Evolutionary conservation across 2,329 filamentous ascomycete species (phyloP).

Genomic region (Tricladium varicosporioides): DNA sequence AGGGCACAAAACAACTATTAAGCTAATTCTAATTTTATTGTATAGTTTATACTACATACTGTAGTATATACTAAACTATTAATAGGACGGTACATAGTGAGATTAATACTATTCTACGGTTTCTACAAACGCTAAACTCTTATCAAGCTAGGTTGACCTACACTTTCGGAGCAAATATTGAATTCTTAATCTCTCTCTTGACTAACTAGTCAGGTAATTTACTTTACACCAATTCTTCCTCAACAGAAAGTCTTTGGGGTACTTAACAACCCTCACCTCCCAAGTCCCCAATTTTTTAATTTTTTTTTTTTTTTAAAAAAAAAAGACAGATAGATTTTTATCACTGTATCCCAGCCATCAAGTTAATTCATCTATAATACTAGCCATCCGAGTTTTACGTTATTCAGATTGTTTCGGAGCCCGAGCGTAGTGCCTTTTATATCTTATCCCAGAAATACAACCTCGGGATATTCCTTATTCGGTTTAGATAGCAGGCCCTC

Average conservation of each 20-base stretch:
- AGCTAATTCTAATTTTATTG: too few species aligned
- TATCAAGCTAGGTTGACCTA: background rate
- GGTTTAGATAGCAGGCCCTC: background rate
- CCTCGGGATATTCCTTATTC: background rate
- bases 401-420: background rate
- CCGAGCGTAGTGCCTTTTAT: background rate
- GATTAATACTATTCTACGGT: background rate
- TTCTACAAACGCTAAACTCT: background rate
- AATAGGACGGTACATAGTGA: background rate
- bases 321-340: too few species aligned
- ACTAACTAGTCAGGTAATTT: background rate
- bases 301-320: too few species aligned
- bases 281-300: too few species aligned
- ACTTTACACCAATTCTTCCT: background rate
- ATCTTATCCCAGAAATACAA: background rate
- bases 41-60: too few species aligned
- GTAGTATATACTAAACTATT: background rate
- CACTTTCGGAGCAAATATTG: background rate
- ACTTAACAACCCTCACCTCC: background rate
- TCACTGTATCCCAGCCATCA: background rate
- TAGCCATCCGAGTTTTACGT: background rate
- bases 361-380: background rate
- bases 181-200: background rate
- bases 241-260: background rate
- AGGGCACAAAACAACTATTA: too few species aligned